Conservation (phyloP, 345 rosid genomes). For the Clausena lansium region DNA sequence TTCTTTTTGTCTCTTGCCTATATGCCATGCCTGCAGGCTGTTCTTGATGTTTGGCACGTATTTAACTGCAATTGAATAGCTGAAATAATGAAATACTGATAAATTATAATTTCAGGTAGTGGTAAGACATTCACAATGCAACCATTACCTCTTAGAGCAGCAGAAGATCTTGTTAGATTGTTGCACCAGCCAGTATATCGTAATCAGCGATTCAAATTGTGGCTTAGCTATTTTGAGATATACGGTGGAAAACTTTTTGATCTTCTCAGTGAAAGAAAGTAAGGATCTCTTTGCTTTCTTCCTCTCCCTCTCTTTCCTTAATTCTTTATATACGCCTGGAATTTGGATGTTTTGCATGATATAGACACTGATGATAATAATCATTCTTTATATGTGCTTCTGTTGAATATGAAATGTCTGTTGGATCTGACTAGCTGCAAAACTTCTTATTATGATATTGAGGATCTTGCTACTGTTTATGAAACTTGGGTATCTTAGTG, state of each 20-base stretch:
- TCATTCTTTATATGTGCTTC: neutral
- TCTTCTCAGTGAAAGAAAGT: constrained; percentile 92
- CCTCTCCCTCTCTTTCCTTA: neutral
- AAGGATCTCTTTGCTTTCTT: constrained; percentile 29
- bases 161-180: constrained; percentile 79
- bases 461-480: neutral
- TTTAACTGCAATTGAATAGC: neutral
- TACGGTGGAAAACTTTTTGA: constrained; percentile 97
- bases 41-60: neutral
- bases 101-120: constrained; percentile 63
- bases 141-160: constrained; percentile 88
- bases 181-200: constrained; percentile 83
- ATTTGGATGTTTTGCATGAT: neutral
- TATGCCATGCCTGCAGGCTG: neutral
- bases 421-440: neutral
- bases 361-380: neutral
- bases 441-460: neutral
- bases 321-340: neutral
- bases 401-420: constrained; percentile 4
- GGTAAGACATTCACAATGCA: constrained; percentile 99
- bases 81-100: neutral
- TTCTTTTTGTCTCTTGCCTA: neutral
- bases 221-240: constrained; percentile 97
- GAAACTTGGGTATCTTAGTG: neutral
- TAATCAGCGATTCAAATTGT: constrained; percentile 81